phyloP scores from a whole-genome alignment of 2,329 filamentous ascomycete genomes.

The Penicillium freii region DNA sequence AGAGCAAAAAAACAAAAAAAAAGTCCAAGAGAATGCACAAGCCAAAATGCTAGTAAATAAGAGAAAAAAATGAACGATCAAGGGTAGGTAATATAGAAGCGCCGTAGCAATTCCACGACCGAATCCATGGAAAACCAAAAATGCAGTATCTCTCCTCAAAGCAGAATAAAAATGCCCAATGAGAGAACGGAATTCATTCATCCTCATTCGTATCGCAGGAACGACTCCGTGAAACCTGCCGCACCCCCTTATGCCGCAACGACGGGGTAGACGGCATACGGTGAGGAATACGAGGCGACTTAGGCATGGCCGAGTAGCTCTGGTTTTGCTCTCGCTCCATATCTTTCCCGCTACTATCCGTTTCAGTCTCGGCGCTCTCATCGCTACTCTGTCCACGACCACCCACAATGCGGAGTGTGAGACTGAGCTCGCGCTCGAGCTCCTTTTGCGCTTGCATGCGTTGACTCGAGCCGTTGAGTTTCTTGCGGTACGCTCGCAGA shows the following conservation, averaged over 20 bases:
- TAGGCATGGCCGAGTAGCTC: constrained; percentile 23
- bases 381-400: constrained; percentile 32
- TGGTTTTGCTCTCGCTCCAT: constrained; percentile 31
- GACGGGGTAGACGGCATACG: constrained; percentile 40
- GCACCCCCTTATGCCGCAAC: constrained; percentile 25
- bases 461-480: constrained; percentile 51
- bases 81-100: background rate
- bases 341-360: constrained; percentile 42
- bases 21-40: constrained; percentile 5
- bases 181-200: constrained; percentile 12
- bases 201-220: constrained; percentile 35
- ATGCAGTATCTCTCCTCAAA: background rate
- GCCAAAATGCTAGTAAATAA: background rate
- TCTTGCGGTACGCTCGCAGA: constrained; percentile 59
- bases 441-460: constrained; percentile 52
- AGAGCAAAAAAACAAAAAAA: background rate
- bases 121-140: background rate
- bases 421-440: constrained; percentile 57
- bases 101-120: background rate
- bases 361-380: constrained; percentile 36
- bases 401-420: constrained; percentile 38
- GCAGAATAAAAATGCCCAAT: background rate
- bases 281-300: constrained; percentile 28
- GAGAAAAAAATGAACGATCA: background rate
- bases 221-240: constrained; percentile 29